Percentiles rank a stretch among this genome's conserved stretches.
Evolutionary conservation across 106 monocot species (phyloP).

Genomic region (Allium fistulosum): DNA sequence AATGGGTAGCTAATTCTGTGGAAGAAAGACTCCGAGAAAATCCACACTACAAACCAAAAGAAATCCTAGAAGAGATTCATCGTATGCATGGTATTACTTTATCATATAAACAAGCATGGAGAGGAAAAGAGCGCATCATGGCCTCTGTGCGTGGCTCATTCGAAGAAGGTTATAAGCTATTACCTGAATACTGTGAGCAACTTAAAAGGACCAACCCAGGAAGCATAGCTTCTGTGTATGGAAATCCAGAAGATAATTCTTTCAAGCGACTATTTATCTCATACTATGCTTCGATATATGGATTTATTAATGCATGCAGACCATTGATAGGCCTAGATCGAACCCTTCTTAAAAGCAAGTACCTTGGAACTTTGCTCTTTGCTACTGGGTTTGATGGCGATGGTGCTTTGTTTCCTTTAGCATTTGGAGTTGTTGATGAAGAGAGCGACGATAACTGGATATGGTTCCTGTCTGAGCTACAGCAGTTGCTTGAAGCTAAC

Average conservation of each 20-base stretch:
- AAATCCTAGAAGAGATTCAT: constrained; percentile 96
- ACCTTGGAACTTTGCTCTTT: constrained; percentile 87
- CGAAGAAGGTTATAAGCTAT: constrained; percentile 87
- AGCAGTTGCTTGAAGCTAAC: constrained; percentile 67
- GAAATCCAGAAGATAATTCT: constrained; percentile 74
- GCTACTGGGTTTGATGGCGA: constrained; percentile 97
- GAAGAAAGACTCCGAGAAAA: constrained; percentile 92
- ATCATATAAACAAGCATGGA: constrained; percentile 97
- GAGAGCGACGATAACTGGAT: constrained; percentile 97
- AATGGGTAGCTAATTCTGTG: constrained; percentile 93
- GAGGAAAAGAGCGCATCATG: constrained; percentile 97
- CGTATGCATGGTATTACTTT: constrained; percentile 87
- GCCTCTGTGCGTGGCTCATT: constrained; percentile 89
- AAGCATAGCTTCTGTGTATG: constrained; percentile 75
- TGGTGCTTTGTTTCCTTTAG: constrained; percentile 89
- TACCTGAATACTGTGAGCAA: constrained; percentile 91
- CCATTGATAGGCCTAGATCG: constrained; percentile 90
- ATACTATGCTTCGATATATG: constrained; percentile 86
- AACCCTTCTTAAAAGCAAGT: constrained; percentile 82
- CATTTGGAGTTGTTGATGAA: constrained; percentile 96
- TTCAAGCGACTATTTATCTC: constrained; percentile 79
- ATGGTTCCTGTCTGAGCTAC: constrained; percentile 93
- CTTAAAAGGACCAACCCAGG: constrained; percentile 78
- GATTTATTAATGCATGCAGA: constrained; percentile 87
- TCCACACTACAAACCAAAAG: constrained; percentile 93